Percentiles rank a stretch among this genome's conserved stretches.
Evolutionary conservation across 2,329 filamentous ascomycete species (phyloP).

Genomic region (Scedosporium minutisporum): DNA sequence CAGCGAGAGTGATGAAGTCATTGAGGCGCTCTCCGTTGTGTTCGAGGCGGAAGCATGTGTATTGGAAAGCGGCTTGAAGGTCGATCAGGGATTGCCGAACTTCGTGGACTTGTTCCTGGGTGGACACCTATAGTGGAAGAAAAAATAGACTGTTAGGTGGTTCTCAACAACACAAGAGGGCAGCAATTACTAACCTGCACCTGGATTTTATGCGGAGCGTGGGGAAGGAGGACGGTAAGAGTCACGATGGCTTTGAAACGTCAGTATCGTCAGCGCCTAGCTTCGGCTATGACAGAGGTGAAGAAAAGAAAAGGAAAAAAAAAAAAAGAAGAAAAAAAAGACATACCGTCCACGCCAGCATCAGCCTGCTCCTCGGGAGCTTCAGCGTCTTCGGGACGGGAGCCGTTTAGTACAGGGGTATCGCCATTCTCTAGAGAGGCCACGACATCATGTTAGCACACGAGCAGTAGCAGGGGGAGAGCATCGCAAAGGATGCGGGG

Average conservation of each 20-base stretch:
- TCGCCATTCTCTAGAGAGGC: constrained; percentile 1
- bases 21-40: constrained; percentile 83
- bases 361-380: constrained; percentile 18
- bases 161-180: too few relatives aligned
- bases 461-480: neutral
- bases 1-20: constrained; percentile 85
- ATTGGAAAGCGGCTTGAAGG: constrained; percentile 83
- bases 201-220: constrained; percentile 68
- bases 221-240: constrained; percentile 72
- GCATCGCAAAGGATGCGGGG: neutral
- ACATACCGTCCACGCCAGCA: constrained; percentile 23
- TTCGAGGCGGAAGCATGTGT: constrained; percentile 98
- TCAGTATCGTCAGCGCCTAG: constrained; percentile 8
- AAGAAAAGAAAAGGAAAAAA: neutral
- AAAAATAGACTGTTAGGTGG: neutral
- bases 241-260: constrained; percentile 39
- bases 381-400: constrained; percentile 16
- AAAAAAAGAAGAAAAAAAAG: neutral
- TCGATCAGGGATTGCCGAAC: constrained; percentile 95
- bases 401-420: neutral
- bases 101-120: constrained; percentile 94
- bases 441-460: neutral
- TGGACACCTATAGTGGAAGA: constrained; percentile 55
- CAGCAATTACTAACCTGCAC: constrained; percentile 58
- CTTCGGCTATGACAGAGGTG: neutral